Conservation (phyloP, 352 stramenopile species). For the Pythium biforme region DNA sequence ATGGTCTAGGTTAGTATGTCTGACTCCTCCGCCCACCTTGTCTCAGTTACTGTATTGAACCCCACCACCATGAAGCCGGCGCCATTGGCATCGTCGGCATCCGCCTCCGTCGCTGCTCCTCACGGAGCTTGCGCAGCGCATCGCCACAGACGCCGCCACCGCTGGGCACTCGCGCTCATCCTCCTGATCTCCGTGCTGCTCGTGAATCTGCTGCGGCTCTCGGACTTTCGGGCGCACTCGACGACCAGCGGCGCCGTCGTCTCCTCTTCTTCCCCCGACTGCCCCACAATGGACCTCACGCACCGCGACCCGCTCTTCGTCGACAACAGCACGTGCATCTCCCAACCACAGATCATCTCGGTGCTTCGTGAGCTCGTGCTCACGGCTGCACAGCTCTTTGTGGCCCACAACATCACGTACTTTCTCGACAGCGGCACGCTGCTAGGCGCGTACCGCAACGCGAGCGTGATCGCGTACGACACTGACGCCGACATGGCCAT, state of each 20-base stretch:
- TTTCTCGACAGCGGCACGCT: constrained; percentile 39
- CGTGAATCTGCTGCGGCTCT: not conserved
- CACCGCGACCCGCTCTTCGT: constrained; percentile 23
- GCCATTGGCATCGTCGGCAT: not conserved
- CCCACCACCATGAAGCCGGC: too few species aligned
- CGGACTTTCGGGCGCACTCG: not conserved
- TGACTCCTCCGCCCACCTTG: not conserved
- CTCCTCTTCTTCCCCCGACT: not conserved
- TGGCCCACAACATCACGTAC: constrained; percentile 28
- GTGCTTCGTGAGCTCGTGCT: constrained; percentile 30
- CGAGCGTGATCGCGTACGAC: constrained; percentile 31
- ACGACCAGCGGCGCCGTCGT: not conserved
- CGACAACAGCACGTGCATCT: constrained; percentile 12
- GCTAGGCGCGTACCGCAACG: constrained; percentile 30
- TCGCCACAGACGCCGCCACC: not conserved
- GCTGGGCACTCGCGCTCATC: not conserved
- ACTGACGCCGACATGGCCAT: constrained; percentile 33
- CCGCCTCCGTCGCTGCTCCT: too few species aligned
- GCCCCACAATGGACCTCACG: constrained; percentile 2
- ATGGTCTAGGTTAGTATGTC: not conserved
- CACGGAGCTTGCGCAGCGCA: too few species aligned
- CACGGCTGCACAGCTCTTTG: constrained; percentile 16
- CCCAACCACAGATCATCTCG: constrained; percentile 11
- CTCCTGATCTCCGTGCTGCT: not conserved
- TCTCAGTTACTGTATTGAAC: too few species aligned